phyloP scores from a whole-genome alignment of 768 basidiomycete species.

The Scleroderma citrinum region DNA sequence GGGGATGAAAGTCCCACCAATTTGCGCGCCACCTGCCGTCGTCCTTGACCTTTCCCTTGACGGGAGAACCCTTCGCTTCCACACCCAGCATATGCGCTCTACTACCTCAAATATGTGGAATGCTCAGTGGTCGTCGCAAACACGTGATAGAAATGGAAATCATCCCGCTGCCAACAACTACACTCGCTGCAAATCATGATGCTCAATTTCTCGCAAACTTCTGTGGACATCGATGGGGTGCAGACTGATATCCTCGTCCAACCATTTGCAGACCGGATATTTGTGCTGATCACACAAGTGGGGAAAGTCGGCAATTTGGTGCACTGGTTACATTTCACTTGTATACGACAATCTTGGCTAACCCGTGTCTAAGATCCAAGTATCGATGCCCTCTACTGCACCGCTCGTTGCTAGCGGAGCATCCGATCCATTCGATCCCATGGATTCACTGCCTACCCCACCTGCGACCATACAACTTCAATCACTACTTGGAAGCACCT shows the following conservation, averaged over 20 bases:
- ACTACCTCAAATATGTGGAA: background rate
- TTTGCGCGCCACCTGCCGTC: conserved; percentile 51
- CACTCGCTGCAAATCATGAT: conserved; percentile 7
- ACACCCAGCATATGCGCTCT: conserved; percentile 16
- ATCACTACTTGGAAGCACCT: conserved; percentile 69
- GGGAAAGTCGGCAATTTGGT: conserved; percentile 90
- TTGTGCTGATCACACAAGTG: conserved; percentile 87
- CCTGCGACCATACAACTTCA: conserved; percentile 70
- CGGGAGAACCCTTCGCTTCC: conserved; percentile 30
- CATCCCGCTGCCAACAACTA: too few relatives aligned
- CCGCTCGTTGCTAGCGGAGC: conserved; percentile 40
- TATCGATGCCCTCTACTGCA: conserved; percentile 59
- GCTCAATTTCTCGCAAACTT: conserved; percentile 35
- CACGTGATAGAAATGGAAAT: background rate
- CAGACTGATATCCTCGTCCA: conserved; percentile 76
- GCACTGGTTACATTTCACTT: conserved; percentile 14
- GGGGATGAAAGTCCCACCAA: conserved; percentile 71
- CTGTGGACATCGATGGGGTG: conserved; percentile 47
- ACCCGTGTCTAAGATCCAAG: conserved; percentile 60
- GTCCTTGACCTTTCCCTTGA: conserved; percentile 52
- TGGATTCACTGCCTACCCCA: conserved; percentile 46
- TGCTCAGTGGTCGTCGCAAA: too few relatives aligned
- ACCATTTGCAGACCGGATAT: conserved; percentile 67
- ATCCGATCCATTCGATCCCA: conserved; percentile 29
- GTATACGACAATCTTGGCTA: conserved; percentile 1